Evolutionary conservation across 345 rosid genomes (phyloP), one percentile per base, ranked within the genome.

Genomic region (Hibiscus syriacus): DNA sequence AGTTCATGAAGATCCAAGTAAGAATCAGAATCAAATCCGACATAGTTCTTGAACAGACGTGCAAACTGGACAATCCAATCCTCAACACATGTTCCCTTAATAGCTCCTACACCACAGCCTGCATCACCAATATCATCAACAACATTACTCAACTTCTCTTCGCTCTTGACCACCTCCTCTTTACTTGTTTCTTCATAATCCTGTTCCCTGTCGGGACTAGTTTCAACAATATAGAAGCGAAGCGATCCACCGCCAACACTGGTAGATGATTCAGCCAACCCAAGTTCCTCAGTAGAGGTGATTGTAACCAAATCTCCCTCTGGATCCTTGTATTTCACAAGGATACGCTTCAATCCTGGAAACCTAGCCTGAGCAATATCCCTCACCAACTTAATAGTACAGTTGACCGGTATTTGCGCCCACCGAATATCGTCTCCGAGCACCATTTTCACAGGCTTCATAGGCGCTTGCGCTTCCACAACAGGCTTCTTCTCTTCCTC

Each of bases 401-500:
- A 45, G 16, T 45, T 45, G 19, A 45, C 50, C 19, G 50, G 50
- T 16, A 45, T 16, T 45, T 45, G 50, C 19, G 50, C 50, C 50
- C 50, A 45, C 50, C 50, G 19, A 5, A 45, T 45, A 45, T 45
- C 50, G 19, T 45, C 50, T 16, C 50, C 50, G 19, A 45, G 7
- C 50, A 45, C 50, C 50, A 45, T 0, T 16, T 45, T 45, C 1
- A 16, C 50, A 17, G 50, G 19, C 50, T 16, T 45, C 7, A 1
- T 45, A 45, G 16, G 77, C 7, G 73, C 76, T 22, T 81, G 80
- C 67, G 81, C 87, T 74, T 84, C 90, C 63, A 80, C 75, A 14
- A 82, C 73, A 64, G 75, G 78, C 70, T 73, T 67, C 73, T 83
- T 83, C 57, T 83, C 86, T 62, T 78, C 82, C 77, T 73, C 78